Evolutionary conservation across 1,139 yeast species (phyloP).

Genomic region (Nadsonia starkeyi-henricii): DNA sequence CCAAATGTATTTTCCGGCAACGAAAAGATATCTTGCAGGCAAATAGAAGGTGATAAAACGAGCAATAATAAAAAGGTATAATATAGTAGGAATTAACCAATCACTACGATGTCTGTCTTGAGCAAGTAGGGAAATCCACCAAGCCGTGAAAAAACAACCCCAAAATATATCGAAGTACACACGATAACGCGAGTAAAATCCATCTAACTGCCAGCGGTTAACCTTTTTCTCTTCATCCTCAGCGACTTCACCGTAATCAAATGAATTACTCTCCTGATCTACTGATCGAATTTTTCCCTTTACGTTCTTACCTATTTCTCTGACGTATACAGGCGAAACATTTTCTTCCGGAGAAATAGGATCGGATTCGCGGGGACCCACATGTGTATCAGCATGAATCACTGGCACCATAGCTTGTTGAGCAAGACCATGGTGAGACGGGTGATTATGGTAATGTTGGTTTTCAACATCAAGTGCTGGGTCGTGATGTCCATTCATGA

Average conservation of each 20-base stretch:
- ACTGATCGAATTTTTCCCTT: slow-evolving; percentile 4
- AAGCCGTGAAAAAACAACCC: slow-evolving; percentile 40
- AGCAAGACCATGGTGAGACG: slow-evolving; percentile 13
- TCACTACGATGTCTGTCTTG: slow-evolving; percentile 39
- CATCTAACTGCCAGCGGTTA: slow-evolving; percentile 4
- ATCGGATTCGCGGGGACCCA: slow-evolving; percentile 15
- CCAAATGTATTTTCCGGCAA: slow-evolving; percentile 30
- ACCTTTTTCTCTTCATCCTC: slow-evolving; percentile 4
- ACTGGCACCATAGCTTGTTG: slow-evolving; percentile 14
- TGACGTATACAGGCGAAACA: neutral
- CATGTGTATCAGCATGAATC: slow-evolving; percentile 16
- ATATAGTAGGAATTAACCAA: slow-evolving; percentile 52
- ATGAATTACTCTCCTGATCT: slow-evolving; percentile 9
- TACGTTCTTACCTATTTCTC: slow-evolving; percentile 1
- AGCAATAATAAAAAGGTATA: slow-evolving; percentile 41
- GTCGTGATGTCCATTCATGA: slow-evolving; percentile 9
- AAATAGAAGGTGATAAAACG: slow-evolving; percentile 43
- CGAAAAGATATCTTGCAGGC: slow-evolving; percentile 26
- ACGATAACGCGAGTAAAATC: slow-evolving; percentile 11
- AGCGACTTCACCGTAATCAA: slow-evolving; percentile 2
- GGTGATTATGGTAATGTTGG: slow-evolving; percentile 20
- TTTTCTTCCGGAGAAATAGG: slow-evolving; percentile 5
- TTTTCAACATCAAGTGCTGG: slow-evolving; percentile 20
- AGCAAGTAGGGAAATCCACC: slow-evolving; percentile 51
- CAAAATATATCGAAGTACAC: slow-evolving; percentile 19